phyloP scores from a whole-genome alignment of 176 grass and related monocot genomes.

The Phyllostachys edulis region DNA sequence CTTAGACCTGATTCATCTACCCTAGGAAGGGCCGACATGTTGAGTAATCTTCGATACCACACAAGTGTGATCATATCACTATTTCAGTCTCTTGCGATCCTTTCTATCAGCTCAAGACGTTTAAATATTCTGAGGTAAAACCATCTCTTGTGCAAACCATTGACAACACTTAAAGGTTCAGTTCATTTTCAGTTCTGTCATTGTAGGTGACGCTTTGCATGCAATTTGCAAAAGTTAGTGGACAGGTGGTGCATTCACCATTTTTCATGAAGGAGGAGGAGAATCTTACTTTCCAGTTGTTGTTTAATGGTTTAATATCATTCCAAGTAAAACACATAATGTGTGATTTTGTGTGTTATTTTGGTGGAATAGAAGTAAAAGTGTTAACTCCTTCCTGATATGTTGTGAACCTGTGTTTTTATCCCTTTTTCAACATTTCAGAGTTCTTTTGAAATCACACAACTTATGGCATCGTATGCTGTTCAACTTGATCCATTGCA shows the following conservation, averaged over 20 bases:
- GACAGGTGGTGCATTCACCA: too few species aligned
- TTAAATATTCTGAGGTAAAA: slow-evolving; percentile 92
- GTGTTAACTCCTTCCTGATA: slow-evolving; percentile 18
- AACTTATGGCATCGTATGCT: not conserved
- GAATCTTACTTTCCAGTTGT: not conserved
- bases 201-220: not conserved
- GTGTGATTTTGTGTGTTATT: slow-evolving; percentile 12
- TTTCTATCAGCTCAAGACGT: slow-evolving; percentile 88
- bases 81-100: slow-evolving; percentile 90
- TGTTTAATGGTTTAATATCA: slow-evolving; percentile 11
- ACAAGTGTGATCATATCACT: slow-evolving; percentile 97
- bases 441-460: slow-evolving; percentile 11
- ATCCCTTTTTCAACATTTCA: not conserved
- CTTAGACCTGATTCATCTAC: slow-evolving; percentile 95
- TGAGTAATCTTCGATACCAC: slow-evolving; percentile 98
- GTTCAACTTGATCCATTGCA: not conserved
- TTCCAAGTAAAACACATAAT: slow-evolving; percentile 12
- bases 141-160: slow-evolving; percentile 16
- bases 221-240: not conserved
- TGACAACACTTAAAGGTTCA: not conserved
- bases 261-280: slow-evolving; percentile 20
- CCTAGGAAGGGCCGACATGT: slow-evolving; percentile 94
- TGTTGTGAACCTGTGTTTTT: not conserved
- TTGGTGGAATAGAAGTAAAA: not conserved
- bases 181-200: not conserved